Evolutionary conservation across 371 early-diverging fungal genomes (phyloP), one percentile per base, ranked within the genome.

Genomic region (Haplosporangium sp.): DNA sequence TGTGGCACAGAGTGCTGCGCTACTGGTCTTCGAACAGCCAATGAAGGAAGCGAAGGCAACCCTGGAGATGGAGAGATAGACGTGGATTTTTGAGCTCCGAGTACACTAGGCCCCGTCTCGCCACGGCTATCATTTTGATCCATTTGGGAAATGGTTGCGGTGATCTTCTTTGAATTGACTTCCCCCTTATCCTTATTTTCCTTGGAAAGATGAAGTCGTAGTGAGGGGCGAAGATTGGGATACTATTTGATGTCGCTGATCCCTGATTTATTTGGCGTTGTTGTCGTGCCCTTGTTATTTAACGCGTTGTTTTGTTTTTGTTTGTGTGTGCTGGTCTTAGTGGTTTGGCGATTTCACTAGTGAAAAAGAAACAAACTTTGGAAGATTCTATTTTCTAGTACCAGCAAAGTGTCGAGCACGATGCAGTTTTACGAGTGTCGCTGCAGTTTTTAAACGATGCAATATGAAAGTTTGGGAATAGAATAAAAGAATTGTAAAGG

Each of bases 71-170:
- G 34, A 10, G 34, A 34, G 20, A 34, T 34, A 13, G 20, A 34
- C 13, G 27, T 62, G 13, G 45, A 34, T 62, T 42, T 62, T 11
- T 55, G 55, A 55, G 35, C 11, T 3, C 15, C 55, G 55, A 55
- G 34, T 55, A 8, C 4, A 38, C 64, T n/a, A 7, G 38, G 52
- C 39, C 40, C 50, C 34, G 52, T 34, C 34, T 64, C 53, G 34
- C 38, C 52, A 38, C 37, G 38, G 11, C 20, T 45, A 34, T 64
- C 64, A 53, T 64, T 38, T 40, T 50, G 64, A 52, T 64, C 52
- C 64, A 64, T 55, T 20, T 15, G 55, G 20, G 34, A 35, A 35
- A 55, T 11, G 35, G 9, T 8, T 34, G 35, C 10, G 55, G 20
- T 55, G 11, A 34, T 55, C 55, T 34, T 55, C 35, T 55, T 55